phyloP scores from a whole-genome alignment of 441 rosid genomes.

The Eutrema salsugineum region DNA sequence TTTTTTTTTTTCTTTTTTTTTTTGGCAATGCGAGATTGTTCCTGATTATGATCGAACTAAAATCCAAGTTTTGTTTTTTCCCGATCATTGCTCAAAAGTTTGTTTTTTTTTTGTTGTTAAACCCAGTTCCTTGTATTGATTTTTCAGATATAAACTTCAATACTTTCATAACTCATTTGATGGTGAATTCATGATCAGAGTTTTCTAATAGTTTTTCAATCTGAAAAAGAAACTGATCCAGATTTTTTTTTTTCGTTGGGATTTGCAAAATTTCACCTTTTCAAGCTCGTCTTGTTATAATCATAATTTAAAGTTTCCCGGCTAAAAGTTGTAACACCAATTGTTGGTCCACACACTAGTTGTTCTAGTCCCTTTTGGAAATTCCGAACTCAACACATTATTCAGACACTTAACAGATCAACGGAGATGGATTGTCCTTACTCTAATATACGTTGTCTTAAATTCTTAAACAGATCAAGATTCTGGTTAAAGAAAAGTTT shows the following conservation, averaged over 20 bases:
- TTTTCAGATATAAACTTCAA: neutral
- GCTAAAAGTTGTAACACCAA: neutral
- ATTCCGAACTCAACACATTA: neutral
- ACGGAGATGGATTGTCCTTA: neutral
- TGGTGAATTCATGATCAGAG: neutral
- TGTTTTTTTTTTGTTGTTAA: no score
- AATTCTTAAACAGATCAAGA: slow-evolving; percentile 12
- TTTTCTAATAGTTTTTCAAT: neutral
- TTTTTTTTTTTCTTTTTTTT: neutral
- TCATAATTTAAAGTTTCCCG: slow-evolving; percentile 22
- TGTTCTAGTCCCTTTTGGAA: neutral
- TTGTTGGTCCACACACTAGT: slow-evolving; percentile 2
- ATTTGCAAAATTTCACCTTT: neutral
- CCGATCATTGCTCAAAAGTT: neutral
- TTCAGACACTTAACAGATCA: neutral
- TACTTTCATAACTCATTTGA: neutral
- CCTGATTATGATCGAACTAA: neutral
- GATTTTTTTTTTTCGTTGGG: neutral
- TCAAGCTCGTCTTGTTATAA: neutral
- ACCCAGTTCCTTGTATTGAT: no score
- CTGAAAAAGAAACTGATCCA: neutral
- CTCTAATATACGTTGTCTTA: neutral
- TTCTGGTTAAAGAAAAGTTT: slow-evolving; percentile 8
- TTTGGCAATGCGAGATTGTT: slow-evolving; percentile 8
- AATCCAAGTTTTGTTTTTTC: neutral